Percentiles rank a stretch among this genome's conserved stretches.
Conservation (phyloP, 75 land plant species). For the Sequoia sempervirens region DNA sequence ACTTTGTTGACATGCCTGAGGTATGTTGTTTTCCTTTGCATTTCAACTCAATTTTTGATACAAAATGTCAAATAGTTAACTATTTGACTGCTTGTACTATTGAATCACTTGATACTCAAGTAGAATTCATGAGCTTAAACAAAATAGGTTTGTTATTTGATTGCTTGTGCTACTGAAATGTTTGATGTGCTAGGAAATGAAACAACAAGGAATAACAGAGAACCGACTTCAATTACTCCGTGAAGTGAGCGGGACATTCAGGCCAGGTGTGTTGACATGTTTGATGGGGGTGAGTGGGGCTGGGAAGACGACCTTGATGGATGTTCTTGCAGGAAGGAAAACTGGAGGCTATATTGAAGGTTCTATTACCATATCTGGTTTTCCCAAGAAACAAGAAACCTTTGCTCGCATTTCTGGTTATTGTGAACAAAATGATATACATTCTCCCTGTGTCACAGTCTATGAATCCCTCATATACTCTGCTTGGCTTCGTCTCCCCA, state of each 20-base stretch:
- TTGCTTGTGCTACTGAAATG: no score
- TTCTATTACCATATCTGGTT: slow-evolving; percentile 52
- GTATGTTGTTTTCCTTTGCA: no score
- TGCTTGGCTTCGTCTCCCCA: slow-evolving; percentile 63
- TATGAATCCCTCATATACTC: slow-evolving; percentile 64
- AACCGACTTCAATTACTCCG: slow-evolving; percentile 50
- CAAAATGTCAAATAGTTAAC: no score
- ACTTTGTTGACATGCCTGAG: slow-evolving; percentile 73
- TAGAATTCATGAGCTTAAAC: no score
- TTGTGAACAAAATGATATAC: slow-evolving; percentile 75
- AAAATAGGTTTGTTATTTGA: no score
- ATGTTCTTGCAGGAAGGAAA: slow-evolving; percentile 78
- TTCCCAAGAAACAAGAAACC: slow-evolving; percentile 73
- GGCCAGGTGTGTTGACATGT: slow-evolving; percentile 76
- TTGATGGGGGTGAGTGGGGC: slow-evolving; percentile 81
- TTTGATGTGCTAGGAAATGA: slow-evolving; percentile 50
- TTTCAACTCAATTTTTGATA: no score
- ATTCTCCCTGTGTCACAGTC: slow-evolving; percentile 73
- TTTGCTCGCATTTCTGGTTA: slow-evolving; percentile 74
- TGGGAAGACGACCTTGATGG: slow-evolving; percentile 79
- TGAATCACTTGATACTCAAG: no score
- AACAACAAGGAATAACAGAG: slow-evolving; percentile 44
- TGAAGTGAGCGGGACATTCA: slow-evolving; percentile 61
- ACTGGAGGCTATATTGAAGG: slow-evolving; percentile 76
- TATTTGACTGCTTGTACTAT: no score